Conservation (phyloP, 768 basidiomycete species). For the Daedalea quercina region DNA sequence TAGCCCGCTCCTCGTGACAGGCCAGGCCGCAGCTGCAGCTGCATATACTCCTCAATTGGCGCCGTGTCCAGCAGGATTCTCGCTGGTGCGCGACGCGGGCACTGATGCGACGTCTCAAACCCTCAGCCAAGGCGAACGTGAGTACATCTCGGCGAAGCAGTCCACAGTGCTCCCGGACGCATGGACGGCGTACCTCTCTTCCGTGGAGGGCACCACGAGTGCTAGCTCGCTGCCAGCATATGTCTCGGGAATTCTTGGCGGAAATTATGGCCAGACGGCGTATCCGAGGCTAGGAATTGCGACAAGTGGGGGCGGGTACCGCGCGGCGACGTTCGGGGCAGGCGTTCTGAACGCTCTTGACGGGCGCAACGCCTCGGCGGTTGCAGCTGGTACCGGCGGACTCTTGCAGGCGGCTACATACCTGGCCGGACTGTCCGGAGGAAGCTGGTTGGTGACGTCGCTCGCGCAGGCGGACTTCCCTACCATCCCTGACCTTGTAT, state of each 20-base stretch:
- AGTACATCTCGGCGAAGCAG: constrained; percentile 30
- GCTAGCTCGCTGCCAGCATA: constrained; percentile 25
- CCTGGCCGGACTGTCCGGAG: constrained; percentile 47
- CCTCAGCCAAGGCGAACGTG: constrained; percentile 28
- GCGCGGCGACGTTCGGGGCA: constrained; percentile 49
- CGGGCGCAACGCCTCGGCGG: constrained; percentile 38
- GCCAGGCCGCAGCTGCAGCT: constrained; percentile 10
- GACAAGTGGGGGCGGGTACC: constrained; percentile 48
- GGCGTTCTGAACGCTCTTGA: constrained; percentile 46
- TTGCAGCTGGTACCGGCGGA: constrained; percentile 37
- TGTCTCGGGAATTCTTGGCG: constrained; percentile 24
- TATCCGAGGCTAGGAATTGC: constrained; percentile 42
- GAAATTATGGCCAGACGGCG: constrained; percentile 7
- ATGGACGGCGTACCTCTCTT: constrained; percentile 33
- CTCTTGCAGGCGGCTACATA: constrained; percentile 49
- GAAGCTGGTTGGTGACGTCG: constrained; percentile 64
- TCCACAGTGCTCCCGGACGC: constrained; percentile 31
- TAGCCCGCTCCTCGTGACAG: background rate
- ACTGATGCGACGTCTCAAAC: constrained; percentile 18
- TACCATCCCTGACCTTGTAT: constrained; percentile 45
- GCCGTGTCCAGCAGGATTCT: constrained; percentile 13
- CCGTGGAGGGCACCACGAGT: constrained; percentile 15
- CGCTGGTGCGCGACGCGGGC: constrained; percentile 15
- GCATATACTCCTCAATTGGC: constrained; percentile 13
- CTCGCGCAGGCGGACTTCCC: constrained; percentile 63